Evolutionary conservation across 176 grass and related monocot species (phyloP).

Genomic region (Eragrostis nindensis): DNA sequence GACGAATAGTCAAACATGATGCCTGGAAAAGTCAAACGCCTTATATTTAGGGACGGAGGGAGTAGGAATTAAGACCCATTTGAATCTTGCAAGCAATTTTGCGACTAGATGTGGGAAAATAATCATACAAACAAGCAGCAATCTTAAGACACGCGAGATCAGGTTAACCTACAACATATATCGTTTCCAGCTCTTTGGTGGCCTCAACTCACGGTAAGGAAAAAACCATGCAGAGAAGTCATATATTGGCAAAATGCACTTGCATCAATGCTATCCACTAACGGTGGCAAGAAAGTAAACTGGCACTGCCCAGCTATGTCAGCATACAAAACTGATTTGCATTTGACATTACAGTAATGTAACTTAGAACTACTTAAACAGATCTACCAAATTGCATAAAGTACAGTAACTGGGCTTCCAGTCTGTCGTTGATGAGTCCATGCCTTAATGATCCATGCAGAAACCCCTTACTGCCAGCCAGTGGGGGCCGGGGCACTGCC

Average conservation of each 20-base stretch:
- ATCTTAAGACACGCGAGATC: neutral
- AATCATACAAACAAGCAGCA: no score
- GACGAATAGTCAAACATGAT: no score
- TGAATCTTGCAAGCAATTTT: no score
- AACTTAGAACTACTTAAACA: constrained; percentile 36
- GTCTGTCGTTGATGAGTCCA: neutral
- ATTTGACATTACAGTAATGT: constrained; percentile 33
- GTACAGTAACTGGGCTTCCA: constrained; percentile 20
- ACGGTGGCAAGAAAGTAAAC: constrained; percentile 27
- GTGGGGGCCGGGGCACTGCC: constrained; percentile 32
- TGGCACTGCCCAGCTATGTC: neutral
- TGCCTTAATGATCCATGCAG: neutral
- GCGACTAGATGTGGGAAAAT: no score
- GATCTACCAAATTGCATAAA: constrained; percentile 33
- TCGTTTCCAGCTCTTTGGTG: neutral
- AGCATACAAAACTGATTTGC: constrained; percentile 38
- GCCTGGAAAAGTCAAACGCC: no score
- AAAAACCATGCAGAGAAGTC: neutral
- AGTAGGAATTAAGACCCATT: no score
- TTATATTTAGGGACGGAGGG: no score
- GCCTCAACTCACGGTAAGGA: no score
- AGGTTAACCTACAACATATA: neutral
- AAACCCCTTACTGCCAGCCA: constrained; percentile 45
- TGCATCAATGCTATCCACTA: neutral
- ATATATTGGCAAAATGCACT: constrained; percentile 33